Base-by-base conservation (phyloP, 1,139 yeast species). In the Suhomyces choctaworum region DNA sequence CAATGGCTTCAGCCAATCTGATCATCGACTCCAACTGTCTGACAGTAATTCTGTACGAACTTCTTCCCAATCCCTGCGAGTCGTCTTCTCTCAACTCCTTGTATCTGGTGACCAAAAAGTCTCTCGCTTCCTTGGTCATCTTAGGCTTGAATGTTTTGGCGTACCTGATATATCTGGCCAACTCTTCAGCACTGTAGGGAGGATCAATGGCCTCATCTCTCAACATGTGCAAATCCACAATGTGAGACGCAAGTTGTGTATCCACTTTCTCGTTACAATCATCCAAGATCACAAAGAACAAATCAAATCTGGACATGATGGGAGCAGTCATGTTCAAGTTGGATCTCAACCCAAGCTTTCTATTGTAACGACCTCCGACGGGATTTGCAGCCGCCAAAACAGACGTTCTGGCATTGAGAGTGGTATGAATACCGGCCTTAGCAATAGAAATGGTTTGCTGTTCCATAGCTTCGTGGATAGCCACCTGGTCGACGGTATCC, bases 401-500 rank as follows among this genome's bases (percentile, higher is more conserved):
- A 0, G 97, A 87, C 0, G 98, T 89, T 55, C 98, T 77, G 2
- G 98, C 98, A 58, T 92, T 92, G 52, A 92, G 67, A 1, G 98
- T 92, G 5, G 98, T 97, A 58, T 92, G 97, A 44, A 92, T 92
- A 53, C 98, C 98, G 1, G 98, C 98, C 60, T 92, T 92, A 16
- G 98, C 97, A 54, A 92, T 92, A 10, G 97, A 89, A 46, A 92
- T 92, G 0, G 98, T 92, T 60, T 92, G 98, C 64, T 92, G 98
- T 70, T 92, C 98, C 99, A 92, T 92, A 11, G 98, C 99, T 69
- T 92, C 99, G 66, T 92, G 99, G 69, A 92, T 92, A 3, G 98
- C 98, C 40, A 92, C 98, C 65, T 94, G 98, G 62, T 94, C 98
- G 4, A 81, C 66, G 32, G 92, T 62, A 61, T 92, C 97, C 98